Evolutionary conservation across 805 yeast genomes (phyloP).

Genomic region (Dipodascus albidus): DNA sequence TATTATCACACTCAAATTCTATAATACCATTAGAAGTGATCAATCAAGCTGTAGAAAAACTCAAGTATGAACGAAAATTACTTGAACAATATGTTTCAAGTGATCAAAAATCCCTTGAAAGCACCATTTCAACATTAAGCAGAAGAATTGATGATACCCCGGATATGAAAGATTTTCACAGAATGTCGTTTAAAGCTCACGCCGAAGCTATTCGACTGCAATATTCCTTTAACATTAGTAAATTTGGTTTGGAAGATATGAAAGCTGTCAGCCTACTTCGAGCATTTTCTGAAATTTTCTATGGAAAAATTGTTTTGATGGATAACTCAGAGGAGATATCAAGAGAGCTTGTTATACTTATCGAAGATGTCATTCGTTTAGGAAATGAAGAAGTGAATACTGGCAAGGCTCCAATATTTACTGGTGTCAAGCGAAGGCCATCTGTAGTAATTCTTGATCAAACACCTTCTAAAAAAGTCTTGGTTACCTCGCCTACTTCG

Average conservation of each 20-base stretch:
- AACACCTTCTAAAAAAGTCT: background rate
- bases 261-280: background rate
- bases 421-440: background rate
- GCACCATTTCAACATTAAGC: background rate
- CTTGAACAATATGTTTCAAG: background rate
- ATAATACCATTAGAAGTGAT: background rate
- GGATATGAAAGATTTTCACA: background rate
- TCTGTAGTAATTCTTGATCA: background rate
- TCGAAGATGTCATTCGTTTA: background rate
- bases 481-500: background rate
- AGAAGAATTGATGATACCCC: background rate
- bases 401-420: background rate
- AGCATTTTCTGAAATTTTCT: background rate
- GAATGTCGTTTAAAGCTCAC: background rate
- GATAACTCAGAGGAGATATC: background rate
- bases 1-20: background rate
- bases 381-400: background rate
- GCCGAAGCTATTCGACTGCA: background rate
- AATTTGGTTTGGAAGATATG: background rate
- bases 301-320: background rate
- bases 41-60: background rate
- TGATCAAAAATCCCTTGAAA: background rate
- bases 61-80: background rate
- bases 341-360: background rate
- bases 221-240: background rate